These are phyloP conservation scores for Didymella sp. DNA, from an alignment of 2,329 filamentous ascomycete species.

Conservation along the genomic window DNA sequence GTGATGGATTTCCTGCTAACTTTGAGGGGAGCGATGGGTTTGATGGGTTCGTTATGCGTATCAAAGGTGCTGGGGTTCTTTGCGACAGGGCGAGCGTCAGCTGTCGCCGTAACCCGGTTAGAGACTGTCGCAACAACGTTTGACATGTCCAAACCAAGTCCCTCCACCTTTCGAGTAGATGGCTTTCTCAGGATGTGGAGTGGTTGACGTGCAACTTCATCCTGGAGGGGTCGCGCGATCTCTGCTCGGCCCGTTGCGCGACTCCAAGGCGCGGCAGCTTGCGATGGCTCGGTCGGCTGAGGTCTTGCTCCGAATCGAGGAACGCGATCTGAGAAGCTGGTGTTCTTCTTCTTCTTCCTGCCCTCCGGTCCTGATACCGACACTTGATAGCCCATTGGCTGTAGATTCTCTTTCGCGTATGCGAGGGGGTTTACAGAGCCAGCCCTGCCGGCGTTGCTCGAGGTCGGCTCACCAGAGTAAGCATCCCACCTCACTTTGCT, in stretches of 20 bases:
- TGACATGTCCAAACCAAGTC: constrained; percentile 28
- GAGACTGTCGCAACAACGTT: constrained; percentile 36
- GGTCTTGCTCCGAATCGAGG: constrained; percentile 35
- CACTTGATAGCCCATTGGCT: constrained; percentile 45
- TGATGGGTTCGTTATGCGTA: constrained; percentile 50
- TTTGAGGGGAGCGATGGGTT: constrained; percentile 54
- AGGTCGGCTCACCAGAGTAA: constrained; percentile 70
- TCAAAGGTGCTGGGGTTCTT: constrained; percentile 30
- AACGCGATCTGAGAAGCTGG: constrained; percentile 41
- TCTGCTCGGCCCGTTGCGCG: constrained; percentile 73
- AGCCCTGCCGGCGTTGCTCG: constrained; percentile 59
- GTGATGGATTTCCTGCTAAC: constrained; percentile 48
- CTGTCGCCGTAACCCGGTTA: constrained; percentile 28
- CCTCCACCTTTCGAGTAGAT: constrained; percentile 29
- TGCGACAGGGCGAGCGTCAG: constrained; percentile 44
- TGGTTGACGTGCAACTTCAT: constrained; percentile 64
- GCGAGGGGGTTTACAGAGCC: constrained; percentile 63
- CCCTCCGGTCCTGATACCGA: constrained; percentile 37
- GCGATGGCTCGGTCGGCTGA: constrained; percentile 52
- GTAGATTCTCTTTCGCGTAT: constrained; percentile 32
- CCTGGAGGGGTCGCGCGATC: constrained; percentile 69
- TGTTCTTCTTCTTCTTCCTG: constrained; percentile 35
- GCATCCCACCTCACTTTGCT: constrained; percentile 65
- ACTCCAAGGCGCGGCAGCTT: constrained; percentile 65
- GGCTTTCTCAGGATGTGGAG: constrained; percentile 56